phyloP scores from a whole-genome alignment of 768 basidiomycete genomes.

The Tricholoma sp. region DNA sequence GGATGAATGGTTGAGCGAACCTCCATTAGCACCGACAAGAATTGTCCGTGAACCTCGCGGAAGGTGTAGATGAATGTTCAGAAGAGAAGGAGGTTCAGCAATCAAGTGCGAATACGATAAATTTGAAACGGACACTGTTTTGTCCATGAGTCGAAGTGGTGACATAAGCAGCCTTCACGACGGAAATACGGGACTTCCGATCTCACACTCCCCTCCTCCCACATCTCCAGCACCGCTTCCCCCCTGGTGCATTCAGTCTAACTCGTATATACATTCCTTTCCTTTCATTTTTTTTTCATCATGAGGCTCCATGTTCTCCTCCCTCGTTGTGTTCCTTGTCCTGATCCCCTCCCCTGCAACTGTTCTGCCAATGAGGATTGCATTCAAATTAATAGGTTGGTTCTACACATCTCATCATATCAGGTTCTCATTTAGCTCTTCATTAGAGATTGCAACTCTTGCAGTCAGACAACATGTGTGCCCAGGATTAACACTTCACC shows the following conservation, averaged over 20 bases:
- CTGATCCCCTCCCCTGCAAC: slow-evolving; percentile 42
- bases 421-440: slow-evolving; percentile 2
- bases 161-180: slow-evolving; percentile 11
- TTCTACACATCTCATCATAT: slow-evolving; percentile 5
- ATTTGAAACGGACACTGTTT: slow-evolving; percentile 40
- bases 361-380: slow-evolving; percentile 56
- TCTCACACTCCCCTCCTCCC: background rate
- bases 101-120: slow-evolving; percentile 57
- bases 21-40: slow-evolving; percentile 91
- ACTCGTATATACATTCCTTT: slow-evolving; percentile 24
- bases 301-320: slow-evolving; percentile 36
- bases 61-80: slow-evolving; percentile 59
- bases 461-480: slow-evolving; percentile 50
- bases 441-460: slow-evolving; percentile 53
- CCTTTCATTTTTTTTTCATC: slow-evolving; percentile 3
- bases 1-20: slow-evolving; percentile 34
- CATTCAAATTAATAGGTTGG: slow-evolving; percentile 54
- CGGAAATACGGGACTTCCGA: background rate
- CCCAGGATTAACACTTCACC: slow-evolving; percentile 17
- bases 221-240: slow-evolving; percentile 8
- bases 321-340: slow-evolving; percentile 48
- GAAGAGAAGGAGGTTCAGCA: slow-evolving; percentile 45
- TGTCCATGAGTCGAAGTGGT: slow-evolving; percentile 5
- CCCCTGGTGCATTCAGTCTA: slow-evolving; percentile 14
- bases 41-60: slow-evolving; percentile 77